A percentile compares a stretch with the other conserved stretches of the same genome.
phyloP scores from a whole-genome alignment of 2,329 filamentous ascomycete species.

The Pestalotiopsis sp. region DNA sequence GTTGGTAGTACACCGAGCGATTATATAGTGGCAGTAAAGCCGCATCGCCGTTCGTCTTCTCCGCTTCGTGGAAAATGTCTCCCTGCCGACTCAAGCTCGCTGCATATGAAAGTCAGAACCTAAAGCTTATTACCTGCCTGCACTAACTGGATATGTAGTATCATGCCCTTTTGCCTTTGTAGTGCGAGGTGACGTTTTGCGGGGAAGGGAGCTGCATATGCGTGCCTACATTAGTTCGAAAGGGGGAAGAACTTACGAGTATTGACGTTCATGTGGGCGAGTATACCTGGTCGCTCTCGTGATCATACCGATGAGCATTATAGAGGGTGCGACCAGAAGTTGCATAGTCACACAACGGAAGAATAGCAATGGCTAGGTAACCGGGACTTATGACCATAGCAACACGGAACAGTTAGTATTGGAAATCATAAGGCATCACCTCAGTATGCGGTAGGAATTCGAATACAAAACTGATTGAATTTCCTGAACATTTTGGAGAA shows the following conservation, averaged over 20 bases:
- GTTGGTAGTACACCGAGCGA: no score
- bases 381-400: no score
- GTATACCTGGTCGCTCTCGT: neutral
- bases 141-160: neutral
- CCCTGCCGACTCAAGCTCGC: neutral
- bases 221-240: neutral
- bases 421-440: no score
- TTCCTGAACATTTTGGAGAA: neutral
- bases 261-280: neutral
- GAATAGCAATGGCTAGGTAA: no score
- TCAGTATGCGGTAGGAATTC: no score
- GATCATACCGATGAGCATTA: neutral
- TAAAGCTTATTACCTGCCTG: neutral
- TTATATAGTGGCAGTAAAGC: no score
- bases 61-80: neutral
- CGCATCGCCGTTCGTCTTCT: no score
- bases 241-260: neutral
- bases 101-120: neutral
- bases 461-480: neutral
- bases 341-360: no score
- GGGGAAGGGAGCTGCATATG: neutral
- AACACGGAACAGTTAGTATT: no score
- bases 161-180: constrained; percentile 12
- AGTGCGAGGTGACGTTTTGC: neutral
- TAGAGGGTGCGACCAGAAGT: neutral